A percentile compares a stretch with the other conserved stretches of the same genome.
These are phyloP conservation scores for Acer campestre DNA, from an alignment of 345 rosid species.

Conservation along the genomic window DNA sequence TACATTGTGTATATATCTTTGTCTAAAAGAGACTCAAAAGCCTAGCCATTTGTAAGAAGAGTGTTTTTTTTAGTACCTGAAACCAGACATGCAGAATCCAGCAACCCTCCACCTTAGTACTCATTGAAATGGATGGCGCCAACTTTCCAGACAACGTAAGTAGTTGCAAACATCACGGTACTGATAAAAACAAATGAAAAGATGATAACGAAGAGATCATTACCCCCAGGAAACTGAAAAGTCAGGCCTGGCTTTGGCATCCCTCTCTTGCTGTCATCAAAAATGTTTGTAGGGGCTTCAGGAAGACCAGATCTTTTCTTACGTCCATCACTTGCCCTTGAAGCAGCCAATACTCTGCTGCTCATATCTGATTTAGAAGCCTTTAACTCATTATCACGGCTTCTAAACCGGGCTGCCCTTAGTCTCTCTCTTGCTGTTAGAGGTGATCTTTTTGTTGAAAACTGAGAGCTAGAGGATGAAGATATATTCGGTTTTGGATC, in stretches of 20 bases:
- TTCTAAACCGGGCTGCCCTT: constrained; percentile 84
- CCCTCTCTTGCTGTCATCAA: constrained; percentile 90
- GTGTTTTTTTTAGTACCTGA: constrained; percentile 14
- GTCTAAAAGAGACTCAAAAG: constrained; percentile 5
- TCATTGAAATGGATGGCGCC: constrained; percentile 94
- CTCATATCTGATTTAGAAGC: constrained; percentile 63
- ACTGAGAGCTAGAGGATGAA: constrained; percentile 4
- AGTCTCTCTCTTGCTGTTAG: constrained; percentile 83
- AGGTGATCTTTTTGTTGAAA: constrained; percentile 46
- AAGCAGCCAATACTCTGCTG: constrained; percentile 69
- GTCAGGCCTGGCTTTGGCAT: constrained; percentile 76
- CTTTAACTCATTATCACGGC: constrained; percentile 58
- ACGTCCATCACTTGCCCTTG: constrained; percentile 72
- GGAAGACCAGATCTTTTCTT: constrained; percentile 78
- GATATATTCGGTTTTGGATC: constrained; percentile 21
- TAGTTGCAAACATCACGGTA: constrained; percentile 86
- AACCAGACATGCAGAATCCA: constrained; percentile 18
- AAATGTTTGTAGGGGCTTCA: constrained; percentile 82
- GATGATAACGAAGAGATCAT: constrained; percentile 62
- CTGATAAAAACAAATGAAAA: constrained; percentile 83
- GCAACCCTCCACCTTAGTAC: constrained; percentile 29
- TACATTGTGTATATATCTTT: constrained; percentile 18
- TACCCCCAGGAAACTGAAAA: constrained; percentile 74
- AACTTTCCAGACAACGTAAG: constrained; percentile 85
- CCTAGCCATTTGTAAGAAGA: not conserved